A percentile compares a stretch with the other conserved stretches of the same genome.
Evolutionary conservation across 495 filamentous ascomycete genomes (phyloP).

Genomic region (Penicillium salamii): DNA sequence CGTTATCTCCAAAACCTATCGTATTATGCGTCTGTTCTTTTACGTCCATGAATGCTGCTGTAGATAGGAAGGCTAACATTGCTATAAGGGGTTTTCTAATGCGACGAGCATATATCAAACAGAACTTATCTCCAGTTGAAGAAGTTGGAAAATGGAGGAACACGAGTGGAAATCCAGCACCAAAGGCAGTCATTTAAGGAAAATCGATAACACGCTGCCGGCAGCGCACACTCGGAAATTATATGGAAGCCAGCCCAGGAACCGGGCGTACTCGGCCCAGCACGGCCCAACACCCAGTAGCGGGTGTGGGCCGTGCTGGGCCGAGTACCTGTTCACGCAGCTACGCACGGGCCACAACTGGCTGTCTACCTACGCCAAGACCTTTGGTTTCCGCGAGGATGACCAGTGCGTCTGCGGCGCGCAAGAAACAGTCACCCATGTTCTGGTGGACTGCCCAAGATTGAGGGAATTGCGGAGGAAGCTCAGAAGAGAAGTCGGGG

Average conservation of each 20-base stretch:
- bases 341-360: constrained; percentile 20
- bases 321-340: constrained; percentile 19
- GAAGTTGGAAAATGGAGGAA: no score
- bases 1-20: no score
- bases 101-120: no score
- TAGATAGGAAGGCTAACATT: no score
- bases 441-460: constrained; percentile 6
- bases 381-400: constrained; percentile 9
- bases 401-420: constrained; percentile 15
- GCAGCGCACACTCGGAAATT: constrained; percentile 12
- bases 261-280: no score
- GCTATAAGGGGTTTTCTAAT: no score
- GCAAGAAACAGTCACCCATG: constrained; percentile 18
- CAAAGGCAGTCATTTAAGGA: constrained; percentile 10
- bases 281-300: no score
- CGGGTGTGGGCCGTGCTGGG: no score
- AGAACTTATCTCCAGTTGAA: no score
- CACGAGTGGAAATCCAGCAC: constrained; percentile 14
- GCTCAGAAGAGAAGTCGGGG: constrained; percentile 12
- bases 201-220: constrained; percentile 16
- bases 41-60: no score
- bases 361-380: constrained; percentile 14
- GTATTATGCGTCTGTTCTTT: no score
- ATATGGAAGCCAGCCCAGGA: constrained; percentile 15
- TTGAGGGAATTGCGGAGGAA: constrained; percentile 5